Base-by-base conservation (phyloP, 257 asterid species). In the Solanum dulcamara region DNA sequence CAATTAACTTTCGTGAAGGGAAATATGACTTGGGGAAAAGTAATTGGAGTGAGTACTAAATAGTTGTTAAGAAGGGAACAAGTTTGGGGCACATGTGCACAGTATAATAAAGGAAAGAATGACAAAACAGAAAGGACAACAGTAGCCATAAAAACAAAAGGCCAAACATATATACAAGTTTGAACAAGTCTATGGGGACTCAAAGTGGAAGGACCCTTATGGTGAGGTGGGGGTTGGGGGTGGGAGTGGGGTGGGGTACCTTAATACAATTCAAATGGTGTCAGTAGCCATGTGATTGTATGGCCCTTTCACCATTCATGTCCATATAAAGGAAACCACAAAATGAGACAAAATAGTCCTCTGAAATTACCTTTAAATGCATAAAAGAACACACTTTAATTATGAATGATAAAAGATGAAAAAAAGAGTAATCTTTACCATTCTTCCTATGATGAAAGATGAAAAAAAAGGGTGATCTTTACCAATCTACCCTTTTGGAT, bases 261-360 rank as follows among this genome's bases (percentile, higher is more conserved):
- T 82, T 35, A 10, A 87, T 81, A 81, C 86, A 84, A 86, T 85
- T 87, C 86, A 86, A 88, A 87, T 70, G 44, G 83, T 87, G 89
- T 88, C 87, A 87, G 89, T 50, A 42, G 80, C 87, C 91, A 88
- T 87, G 91, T 88, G 90, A 89, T 57, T 59, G 15, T 86, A 84
- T 86, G 91, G 88, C 84, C 88, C 90, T 72, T 72, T 70, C 77
- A 13, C 80, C 86, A 83, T 60, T 81, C 89, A 87, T 85, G 87
- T 84, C 91, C 90, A 90, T 89, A 88, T 88, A 85, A 90, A 90
- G 86, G 88, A 86, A 81, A 85, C 89, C 89, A 88, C 85, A 87
- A 87, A 85, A 87, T 81, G 90, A 87, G 90, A 88, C 89, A 88
- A 90, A 88, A 86, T 67, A 60, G 84, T 82, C 88, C 90, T 62